A percentile compares a stretch with the other conserved stretches of the same genome.
Conservation (phyloP, 2,329 filamentous ascomycete genomes). For the Biscogniauxia marginata region DNA sequence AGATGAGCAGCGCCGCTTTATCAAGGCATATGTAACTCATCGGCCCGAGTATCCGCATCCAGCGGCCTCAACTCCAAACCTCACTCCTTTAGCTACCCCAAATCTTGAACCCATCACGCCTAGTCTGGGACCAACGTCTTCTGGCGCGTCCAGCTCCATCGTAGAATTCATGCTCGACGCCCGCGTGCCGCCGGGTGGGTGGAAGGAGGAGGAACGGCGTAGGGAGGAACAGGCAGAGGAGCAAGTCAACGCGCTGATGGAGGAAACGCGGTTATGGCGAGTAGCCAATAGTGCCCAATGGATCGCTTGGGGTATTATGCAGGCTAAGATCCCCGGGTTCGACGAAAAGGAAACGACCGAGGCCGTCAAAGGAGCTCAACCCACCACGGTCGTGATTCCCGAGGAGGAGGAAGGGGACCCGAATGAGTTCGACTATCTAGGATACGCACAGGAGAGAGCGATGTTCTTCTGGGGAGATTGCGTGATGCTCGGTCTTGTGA, state of each 20-base stretch:
- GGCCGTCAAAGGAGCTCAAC: slow-evolving; percentile 17
- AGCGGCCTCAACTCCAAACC: slow-evolving; percentile 49
- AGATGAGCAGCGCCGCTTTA: slow-evolving; percentile 81
- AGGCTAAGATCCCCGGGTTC: slow-evolving; percentile 81
- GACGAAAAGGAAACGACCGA: slow-evolving; percentile 45
- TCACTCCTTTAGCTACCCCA: slow-evolving; percentile 44
- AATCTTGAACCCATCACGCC: slow-evolving; percentile 34
- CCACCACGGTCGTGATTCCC: slow-evolving; percentile 12
- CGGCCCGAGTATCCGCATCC: slow-evolving; percentile 62
- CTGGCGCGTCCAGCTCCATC: slow-evolving; percentile 49
- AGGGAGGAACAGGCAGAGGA: slow-evolving; percentile 64
- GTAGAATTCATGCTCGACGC: slow-evolving; percentile 80
- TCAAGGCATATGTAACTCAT: slow-evolving; percentile 84
- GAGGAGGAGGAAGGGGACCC: slow-evolving; percentile 49
- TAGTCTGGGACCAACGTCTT: slow-evolving; percentile 34
- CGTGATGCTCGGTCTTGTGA: slow-evolving; percentile 71
- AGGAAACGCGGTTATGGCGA: slow-evolving; percentile 83
- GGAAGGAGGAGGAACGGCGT: slow-evolving; percentile 60
- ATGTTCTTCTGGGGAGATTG: slow-evolving; percentile 96
- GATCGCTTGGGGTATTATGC: slow-evolving; percentile 95
- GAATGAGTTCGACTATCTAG: slow-evolving; percentile 85
- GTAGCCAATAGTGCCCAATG: slow-evolving; percentile 85
- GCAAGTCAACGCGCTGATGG: slow-evolving; percentile 68
- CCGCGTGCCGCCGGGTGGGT: slow-evolving; percentile 54
- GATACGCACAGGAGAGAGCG: slow-evolving; percentile 85